Evolutionary conservation across 108 stramenopile species (phyloP).

Genomic region (Fistulifera solaris): DNA sequence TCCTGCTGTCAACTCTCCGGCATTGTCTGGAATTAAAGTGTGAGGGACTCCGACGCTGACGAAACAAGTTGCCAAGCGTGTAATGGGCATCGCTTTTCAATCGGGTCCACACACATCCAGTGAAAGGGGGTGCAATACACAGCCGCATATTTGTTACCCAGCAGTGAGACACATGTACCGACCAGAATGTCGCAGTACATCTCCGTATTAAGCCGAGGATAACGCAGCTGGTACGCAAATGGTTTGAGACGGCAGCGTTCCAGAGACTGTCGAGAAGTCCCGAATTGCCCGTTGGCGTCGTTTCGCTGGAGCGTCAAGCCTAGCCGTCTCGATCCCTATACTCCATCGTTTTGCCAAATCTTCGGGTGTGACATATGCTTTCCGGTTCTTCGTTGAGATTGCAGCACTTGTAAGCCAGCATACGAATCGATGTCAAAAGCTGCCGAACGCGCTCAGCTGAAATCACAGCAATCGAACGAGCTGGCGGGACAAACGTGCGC

Average conservation of each 20-base stretch:
- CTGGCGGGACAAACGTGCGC: no score
- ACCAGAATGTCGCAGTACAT: slow-evolving; percentile 23
- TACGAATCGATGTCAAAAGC: neutral
- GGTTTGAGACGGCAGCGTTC: slow-evolving; percentile 10
- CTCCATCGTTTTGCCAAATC: slow-evolving; percentile 11
- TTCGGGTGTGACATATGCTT: neutral
- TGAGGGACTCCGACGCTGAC: slow-evolving; percentile 20
- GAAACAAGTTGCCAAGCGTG: slow-evolving; percentile 17
- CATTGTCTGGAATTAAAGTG: slow-evolving; percentile 19
- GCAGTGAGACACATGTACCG: neutral
- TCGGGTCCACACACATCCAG: slow-evolving; percentile 15
- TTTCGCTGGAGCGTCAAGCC: slow-evolving; percentile 9
- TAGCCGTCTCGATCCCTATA: slow-evolving; percentile 14
- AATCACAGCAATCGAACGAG: no score
- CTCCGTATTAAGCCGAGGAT: slow-evolving; percentile 5
- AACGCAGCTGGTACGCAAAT: slow-evolving; percentile 14
- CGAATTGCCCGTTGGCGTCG: slow-evolving; percentile 24
- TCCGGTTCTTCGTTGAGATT: neutral
- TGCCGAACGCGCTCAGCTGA: no score
- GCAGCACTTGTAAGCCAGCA: neutral
- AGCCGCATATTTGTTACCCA: slow-evolving; percentile 17
- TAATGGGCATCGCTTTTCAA: slow-evolving; percentile 18
- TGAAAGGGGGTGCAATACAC: slow-evolving; percentile 12
- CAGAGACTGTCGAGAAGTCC: slow-evolving; percentile 5
- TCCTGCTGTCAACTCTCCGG: slow-evolving; percentile 16